Base-by-base conservation (phyloP, 768 basidiomycete species). In the Collybia sp. region DNA sequence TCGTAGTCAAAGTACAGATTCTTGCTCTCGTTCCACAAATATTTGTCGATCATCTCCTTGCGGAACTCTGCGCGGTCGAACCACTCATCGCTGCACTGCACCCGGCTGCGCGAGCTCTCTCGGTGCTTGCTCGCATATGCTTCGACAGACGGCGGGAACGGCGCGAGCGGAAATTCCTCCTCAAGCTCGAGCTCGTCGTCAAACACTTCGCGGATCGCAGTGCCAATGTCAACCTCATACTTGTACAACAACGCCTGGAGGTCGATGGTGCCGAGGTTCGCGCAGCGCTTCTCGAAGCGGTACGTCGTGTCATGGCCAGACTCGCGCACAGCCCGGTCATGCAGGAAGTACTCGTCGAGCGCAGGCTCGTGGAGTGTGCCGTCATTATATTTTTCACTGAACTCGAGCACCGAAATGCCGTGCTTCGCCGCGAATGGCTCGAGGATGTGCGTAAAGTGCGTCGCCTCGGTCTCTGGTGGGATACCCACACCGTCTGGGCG, bases 161-260 rank as follows among this genome's bases (percentile, higher is more conserved):
- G 90, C 10, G 90, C 80, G 40, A 99, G 72, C 2, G 81, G 72
- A 63, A 97, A 99, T 48, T 94, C 91, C 56, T 97, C 92, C 43
- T 93, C 92, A 44, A 99, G 66, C 43, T 94, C 88, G 43, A 99
- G 71, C 63, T 89, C 81, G 60, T 94, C 93, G 56, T 88, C 89
- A 56, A 98, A 98, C 49, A 96, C 85, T 62, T 96, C 93, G 47
- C 85, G 81, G 59, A 99, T 97, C 18, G 93, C 93, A 9, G 92
- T 94, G n/a, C 92, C 96, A 50, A 99, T 98, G 60, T 99, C 95
- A 49, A 93, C 79, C 65, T 99, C 95, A 56, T 97, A 98, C 75
- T 99, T 99, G 81, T 95, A 99, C 39, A 99, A 71, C 59, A 99
- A 73, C 40, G 93, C 82, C 70, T 97, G 94, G 53, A 99, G 71